These are phyloP conservation scores for Carex myosuroides DNA, from an alignment of 176 grass and related monocot genomes.

Conservation along the genomic window DNA sequence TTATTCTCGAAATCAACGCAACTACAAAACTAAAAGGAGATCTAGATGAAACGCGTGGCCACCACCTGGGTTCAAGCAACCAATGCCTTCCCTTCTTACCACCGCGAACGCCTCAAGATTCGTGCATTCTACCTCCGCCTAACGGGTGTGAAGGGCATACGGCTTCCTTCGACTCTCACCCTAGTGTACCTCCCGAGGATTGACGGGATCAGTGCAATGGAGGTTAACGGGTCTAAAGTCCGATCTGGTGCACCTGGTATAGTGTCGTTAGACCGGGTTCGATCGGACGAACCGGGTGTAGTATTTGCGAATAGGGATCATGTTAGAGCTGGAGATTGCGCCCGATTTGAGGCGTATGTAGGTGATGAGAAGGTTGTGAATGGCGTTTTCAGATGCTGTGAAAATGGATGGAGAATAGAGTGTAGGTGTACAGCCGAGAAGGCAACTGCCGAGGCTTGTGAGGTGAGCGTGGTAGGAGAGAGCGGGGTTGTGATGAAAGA, in stretches of 20 bases:
- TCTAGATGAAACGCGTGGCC: background rate
- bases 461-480: slow-evolving; percentile 16
- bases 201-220: slow-evolving; percentile 21
- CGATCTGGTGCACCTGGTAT: slow-evolving; percentile 18
- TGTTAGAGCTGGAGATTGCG: slow-evolving; percentile 19
- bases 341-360: slow-evolving; percentile 26
- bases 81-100: background rate
- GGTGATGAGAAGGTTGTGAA: slow-evolving; percentile 31
- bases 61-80: background rate
- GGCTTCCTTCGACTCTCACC: slow-evolving; percentile 19
- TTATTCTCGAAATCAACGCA: background rate
- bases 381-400: slow-evolving; percentile 28
- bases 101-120: slow-evolving; percentile 25
- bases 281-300: slow-evolving; percentile 12
- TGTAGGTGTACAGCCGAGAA: slow-evolving; percentile 19
- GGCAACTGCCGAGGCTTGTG: background rate
- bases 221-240: slow-evolving; percentile 33
- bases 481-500: slow-evolving; percentile 22
- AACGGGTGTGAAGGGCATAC: background rate
- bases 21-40: background rate
- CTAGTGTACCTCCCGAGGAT: slow-evolving; percentile 30
- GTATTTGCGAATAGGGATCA: slow-evolving; percentile 30
- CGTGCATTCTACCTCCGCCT: slow-evolving; percentile 34
- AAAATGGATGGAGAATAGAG: slow-evolving; percentile 25
- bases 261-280: slow-evolving; percentile 27